A percentile compares a stretch with the other conserved stretches of the same genome.
phyloP scores from a whole-genome alignment of 345 rosid genomes.

The Alliaria petiolata region DNA sequence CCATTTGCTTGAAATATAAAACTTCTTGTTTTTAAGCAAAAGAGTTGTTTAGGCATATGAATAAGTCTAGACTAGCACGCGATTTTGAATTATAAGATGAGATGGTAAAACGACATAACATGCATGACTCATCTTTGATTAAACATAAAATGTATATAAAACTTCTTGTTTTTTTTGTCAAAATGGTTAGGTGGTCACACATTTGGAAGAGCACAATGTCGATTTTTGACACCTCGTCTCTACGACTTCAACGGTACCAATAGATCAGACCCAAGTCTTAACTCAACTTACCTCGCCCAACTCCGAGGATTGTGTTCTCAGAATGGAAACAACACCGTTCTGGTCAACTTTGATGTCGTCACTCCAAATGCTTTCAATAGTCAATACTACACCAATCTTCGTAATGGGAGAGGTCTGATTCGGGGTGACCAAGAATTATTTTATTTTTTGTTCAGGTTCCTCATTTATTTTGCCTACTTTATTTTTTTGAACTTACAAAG shows the following conservation, averaged over 20 bases:
- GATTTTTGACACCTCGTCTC: slow-evolving; percentile 35
- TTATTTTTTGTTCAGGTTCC: no score
- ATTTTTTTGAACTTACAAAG: no score
- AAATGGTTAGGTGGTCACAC: slow-evolving; percentile 61
- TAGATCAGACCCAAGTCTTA: slow-evolving; percentile 46
- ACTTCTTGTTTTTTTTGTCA: neutral
- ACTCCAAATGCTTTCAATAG: slow-evolving; percentile 49
- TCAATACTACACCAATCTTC: slow-evolving; percentile 50
- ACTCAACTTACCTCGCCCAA: slow-evolving; percentile 33
- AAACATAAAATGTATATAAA: neutral
- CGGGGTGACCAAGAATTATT: slow-evolving; percentile 34
- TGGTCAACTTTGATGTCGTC: slow-evolving; percentile 41
- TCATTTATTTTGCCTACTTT: no score
- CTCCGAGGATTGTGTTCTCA: slow-evolving; percentile 45
- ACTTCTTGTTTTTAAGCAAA: no score
- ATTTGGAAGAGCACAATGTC: slow-evolving; percentile 56
- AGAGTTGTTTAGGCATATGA: no score
- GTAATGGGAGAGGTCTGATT: slow-evolving; percentile 15
- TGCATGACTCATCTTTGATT: neutral
- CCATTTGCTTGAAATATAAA: neutral
- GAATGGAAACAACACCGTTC: slow-evolving; percentile 42
- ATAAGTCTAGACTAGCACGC: neutral
- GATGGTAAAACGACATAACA: neutral
- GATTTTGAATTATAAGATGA: neutral
- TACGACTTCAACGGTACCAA: slow-evolving; percentile 43